A percentile compares a stretch with the other conserved stretches of the same genome.
Conservation (phyloP, 305 asterid species). For the Stenogyne calaminthoides region DNA sequence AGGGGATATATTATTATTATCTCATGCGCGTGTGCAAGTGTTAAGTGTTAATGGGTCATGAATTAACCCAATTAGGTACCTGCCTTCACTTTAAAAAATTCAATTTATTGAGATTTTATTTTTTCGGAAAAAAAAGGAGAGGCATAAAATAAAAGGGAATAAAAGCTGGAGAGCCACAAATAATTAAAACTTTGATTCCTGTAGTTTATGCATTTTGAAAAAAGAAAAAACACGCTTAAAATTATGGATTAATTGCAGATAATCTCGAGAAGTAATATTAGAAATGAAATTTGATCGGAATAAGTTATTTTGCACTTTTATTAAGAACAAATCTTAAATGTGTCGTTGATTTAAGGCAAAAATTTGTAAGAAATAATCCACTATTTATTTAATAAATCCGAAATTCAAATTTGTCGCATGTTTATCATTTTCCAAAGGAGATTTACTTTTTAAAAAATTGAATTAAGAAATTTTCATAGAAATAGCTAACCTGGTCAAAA, state of each 20-base stretch:
- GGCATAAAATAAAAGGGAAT: not conserved
- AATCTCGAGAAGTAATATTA: not conserved
- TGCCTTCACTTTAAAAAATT: not conserved
- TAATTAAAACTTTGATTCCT: not conserved
- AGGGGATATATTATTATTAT: constrained; percentile 15
- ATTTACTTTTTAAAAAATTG: no score
- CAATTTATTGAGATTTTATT: not conserved
- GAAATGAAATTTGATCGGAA: not conserved
- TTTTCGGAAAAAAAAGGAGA: not conserved
- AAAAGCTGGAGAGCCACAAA: not conserved
- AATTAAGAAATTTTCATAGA: constrained; percentile 7
- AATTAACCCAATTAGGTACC: not conserved
- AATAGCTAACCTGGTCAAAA: constrained; percentile 29
- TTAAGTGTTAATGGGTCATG: constrained; percentile 30
- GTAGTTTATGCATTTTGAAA: no score
- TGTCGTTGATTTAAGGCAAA: not conserved
- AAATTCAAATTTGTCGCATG: not conserved
- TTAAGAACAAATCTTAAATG: not conserved
- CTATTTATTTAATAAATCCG: not conserved
- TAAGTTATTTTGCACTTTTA: not conserved
- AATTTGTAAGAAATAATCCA: not conserved
- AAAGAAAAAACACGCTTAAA: no score
- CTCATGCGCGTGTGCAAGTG: constrained; percentile 34
- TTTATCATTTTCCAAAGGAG: not conserved
- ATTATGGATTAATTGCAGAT: no score